Evolutionary conservation across 495 filamentous ascomycete genomes (phyloP).

Genomic region (Pyrenula massariospora): DNA sequence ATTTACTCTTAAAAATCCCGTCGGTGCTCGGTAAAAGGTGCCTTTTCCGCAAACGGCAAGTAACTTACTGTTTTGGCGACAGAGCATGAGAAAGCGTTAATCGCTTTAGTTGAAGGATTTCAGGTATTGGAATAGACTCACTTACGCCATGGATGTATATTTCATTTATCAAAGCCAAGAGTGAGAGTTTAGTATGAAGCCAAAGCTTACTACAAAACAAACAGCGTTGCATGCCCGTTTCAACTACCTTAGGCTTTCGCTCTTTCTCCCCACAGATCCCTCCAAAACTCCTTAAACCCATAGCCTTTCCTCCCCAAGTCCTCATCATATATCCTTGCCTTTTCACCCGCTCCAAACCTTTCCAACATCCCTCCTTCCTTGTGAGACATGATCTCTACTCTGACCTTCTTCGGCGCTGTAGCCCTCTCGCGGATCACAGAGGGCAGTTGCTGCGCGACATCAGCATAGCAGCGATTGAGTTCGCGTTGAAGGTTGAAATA

Average conservation of each 20-base stretch:
- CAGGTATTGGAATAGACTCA: too few relatives aligned
- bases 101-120: too few relatives aligned
- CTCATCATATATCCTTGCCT: slow-evolving; percentile 57
- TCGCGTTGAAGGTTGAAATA: slow-evolving; percentile 82
- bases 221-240: too few relatives aligned
- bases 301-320: slow-evolving; percentile 50
- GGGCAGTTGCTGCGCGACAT: slow-evolving; percentile 67
- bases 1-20: too few relatives aligned
- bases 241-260: slow-evolving; percentile 3
- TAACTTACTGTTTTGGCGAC: too few relatives aligned
- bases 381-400: slow-evolving; percentile 19
- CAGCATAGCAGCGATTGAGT: slow-evolving; percentile 66
- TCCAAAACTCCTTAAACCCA: slow-evolving; percentile 81
- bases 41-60: too few relatives aligned
- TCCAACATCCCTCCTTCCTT: slow-evolving; percentile 36
- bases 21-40: too few relatives aligned
- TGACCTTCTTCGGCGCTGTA: slow-evolving; percentile 29
- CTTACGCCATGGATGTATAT: too few relatives aligned
- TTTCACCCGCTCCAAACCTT: slow-evolving; percentile 36
- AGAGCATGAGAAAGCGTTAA: too few relatives aligned
- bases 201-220: too few relatives aligned
- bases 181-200: too few relatives aligned
- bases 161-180: too few relatives aligned
- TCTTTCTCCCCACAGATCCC: slow-evolving; percentile 56
- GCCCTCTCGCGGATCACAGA: slow-evolving; percentile 62